These are phyloP conservation scores for Solanum hybrid DNA, from an alignment of 305 asterid species.

Conservation along the genomic window DNA sequence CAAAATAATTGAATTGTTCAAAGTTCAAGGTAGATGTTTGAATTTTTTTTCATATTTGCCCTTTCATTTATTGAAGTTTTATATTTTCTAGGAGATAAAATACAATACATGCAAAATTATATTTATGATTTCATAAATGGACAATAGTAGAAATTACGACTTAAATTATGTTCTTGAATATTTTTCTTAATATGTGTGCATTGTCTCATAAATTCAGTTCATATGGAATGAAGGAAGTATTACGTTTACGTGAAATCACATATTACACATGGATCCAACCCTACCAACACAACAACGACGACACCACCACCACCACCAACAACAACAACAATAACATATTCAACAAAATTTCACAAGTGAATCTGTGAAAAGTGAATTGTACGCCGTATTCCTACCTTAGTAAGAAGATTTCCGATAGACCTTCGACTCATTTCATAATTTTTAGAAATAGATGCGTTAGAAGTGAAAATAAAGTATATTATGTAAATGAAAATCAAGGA, in stretches of 20 bases:
- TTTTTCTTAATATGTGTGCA: neutral
- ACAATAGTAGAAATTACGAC: too few relatives aligned
- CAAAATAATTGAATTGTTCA: too few relatives aligned
- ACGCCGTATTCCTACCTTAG: accelerated
- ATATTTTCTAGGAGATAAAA: neutral
- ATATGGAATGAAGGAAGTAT: too few relatives aligned
- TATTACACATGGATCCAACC: neutral
- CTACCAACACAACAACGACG: neutral
- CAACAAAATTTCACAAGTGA: accelerated
- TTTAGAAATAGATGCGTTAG: neutral
- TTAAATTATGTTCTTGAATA: too few relatives aligned
- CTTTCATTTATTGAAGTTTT: neutral
- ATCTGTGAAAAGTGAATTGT: neutral
- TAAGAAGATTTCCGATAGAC: neutral
- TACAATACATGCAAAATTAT: too few relatives aligned
- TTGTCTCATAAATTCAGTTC: neutral
- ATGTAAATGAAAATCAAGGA: neutral
- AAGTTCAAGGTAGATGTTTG: neutral
- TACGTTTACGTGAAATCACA: neutral
- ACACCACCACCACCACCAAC: neutral
- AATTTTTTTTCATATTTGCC: too few relatives aligned
- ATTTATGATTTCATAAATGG: too few relatives aligned
- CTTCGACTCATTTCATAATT: neutral
- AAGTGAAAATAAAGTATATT: neutral
- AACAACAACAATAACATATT: neutral